Evolutionary conservation across 441 rosid genomes (phyloP), one percentile per base, ranked within the genome.

Genomic region (Populus trichocarpa): DNA sequence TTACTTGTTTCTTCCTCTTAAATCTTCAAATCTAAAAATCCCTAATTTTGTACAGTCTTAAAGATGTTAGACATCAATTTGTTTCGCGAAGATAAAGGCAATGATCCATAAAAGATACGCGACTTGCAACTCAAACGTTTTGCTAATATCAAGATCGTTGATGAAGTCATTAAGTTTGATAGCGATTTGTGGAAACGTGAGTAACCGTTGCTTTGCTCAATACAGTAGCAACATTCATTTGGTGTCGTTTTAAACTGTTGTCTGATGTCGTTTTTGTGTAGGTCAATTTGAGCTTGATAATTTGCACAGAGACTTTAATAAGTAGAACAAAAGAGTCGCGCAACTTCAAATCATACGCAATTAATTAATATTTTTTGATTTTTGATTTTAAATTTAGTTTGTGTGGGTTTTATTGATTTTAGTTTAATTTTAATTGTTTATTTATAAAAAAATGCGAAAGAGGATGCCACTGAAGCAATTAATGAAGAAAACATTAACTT

Each of bases 1-100:
- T 35, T 35, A 7, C 36, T 35, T 7, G 6, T 7, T 35, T 35
- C 36, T 35, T 7, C 8, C 36, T 35, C 7, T 35, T 35, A 35
- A 35, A 35, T 6, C 36, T 35, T 35, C 1, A 7, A 35, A 35
- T 35, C 36, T 35, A 35, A 35, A 35, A 35, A 35, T 3, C 36
- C 1, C 8, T 35, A 35, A 35, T 35, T 7, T 6, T 8, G 1
- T 35, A 35, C 1, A 35, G 36, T 35, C 1, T 35, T 0, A 35
- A 6, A 35, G 1, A 91, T 95, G 97, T 79, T 94, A 90, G 97
- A 94, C 86, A 91, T 94, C 75, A 93, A 95, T 79, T 87, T 95
- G 0, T 95, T 95, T 35, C 83, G 97, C 59, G 91, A 82, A 86
- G 95, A 92, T 57, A 95, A 91, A 69, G 97, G 97, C 4, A 78